Percentiles rank a stretch among this genome's conserved stretches.
Evolutionary conservation across 371 early-diverging fungal species (phyloP).

Genomic region (Funneliformis caledonium): DNA sequence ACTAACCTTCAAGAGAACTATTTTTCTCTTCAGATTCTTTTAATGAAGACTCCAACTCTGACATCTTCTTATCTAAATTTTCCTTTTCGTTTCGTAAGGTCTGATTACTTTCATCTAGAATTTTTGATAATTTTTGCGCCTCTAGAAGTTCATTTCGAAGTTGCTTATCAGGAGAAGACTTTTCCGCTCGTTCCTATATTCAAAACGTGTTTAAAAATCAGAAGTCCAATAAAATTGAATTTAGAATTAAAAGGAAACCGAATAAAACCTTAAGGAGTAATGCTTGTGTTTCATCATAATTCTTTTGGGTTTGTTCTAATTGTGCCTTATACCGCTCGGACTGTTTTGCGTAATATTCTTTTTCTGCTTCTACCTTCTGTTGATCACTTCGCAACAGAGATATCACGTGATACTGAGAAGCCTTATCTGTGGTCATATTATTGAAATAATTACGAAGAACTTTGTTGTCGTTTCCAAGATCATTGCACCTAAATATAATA

Average conservation of each 20-base stretch:
- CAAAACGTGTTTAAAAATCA: background rate
- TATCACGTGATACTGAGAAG: background rate
- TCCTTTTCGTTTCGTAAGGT: background rate
- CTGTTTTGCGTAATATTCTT: background rate
- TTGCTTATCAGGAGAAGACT: background rate
- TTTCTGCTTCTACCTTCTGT: background rate
- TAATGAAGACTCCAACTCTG: background rate
- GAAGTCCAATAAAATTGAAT: background rate
- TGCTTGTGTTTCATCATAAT: background rate
- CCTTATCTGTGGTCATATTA: background rate
- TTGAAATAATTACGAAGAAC: conserved; percentile 15
- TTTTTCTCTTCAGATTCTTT: conserved; percentile 10
- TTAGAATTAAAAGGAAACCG: background rate
- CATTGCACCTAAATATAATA: background rate
- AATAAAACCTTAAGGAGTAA: background rate
- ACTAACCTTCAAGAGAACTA: background rate
- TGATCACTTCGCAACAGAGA: background rate
- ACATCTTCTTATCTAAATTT: background rate
- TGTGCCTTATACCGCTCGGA: conserved; percentile 20
- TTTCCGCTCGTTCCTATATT: conserved; percentile 20
- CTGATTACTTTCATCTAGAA: conserved; percentile 22
- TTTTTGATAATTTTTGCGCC: background rate
- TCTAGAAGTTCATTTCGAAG: background rate
- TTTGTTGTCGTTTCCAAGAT: conserved; percentile 1
- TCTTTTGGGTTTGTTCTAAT: conserved; percentile 8